Evolutionary conservation across 1,284 basidiomycete genomes (phyloP), one percentile per base, ranked within the genome.

Genomic region (Austroboletus olivaceoglutinosus): DNA sequence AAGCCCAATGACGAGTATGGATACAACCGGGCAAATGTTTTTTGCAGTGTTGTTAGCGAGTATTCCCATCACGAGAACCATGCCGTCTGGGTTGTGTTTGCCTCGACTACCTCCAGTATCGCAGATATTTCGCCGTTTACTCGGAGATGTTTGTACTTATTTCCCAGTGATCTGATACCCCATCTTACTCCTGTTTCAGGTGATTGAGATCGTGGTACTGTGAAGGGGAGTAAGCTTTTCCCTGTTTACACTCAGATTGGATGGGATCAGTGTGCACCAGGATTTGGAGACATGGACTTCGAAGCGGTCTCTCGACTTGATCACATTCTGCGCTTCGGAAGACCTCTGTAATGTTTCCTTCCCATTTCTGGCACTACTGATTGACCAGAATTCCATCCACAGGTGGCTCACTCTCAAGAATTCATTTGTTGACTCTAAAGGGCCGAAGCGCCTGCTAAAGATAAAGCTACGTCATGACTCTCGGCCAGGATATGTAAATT

Each of bases 1-100:
- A 11, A 9, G 12, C 45, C 21, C 16, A 43, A 43, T 25, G 25
- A 8, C 6, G 36, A 18, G n/a, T n/a, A n/a, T 3, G 1, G 39
- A 48, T 53, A 38, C 43, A 30, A 0, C 57, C 57, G 0, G 54
- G 31, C 46, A 4, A 40, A 59, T 30, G 15, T 44, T 8, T 31
- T 56, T 3, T 43, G 47, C 38, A 42, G 34, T 43, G n/a, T 44
- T 2, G 22, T 57, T 0, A 56, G 34, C 2, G 15, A n/a, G 2
- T 59, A 57, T 39, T 49, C 48, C 0, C 46, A 57, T n/a, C 38
- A 34, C 6, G 1, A 12, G 7, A 34, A 34, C 9, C 43, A 53
- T 33, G 40, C 49, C 0, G 22, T 57, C 1, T 58, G 58, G 54
- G 47, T 54, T 0, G 47, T 46, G 9, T 60, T 60, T 15, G 48